Conservation (phyloP, 192 early-diverging fungal species). For the Entrophospora sp. region DNA sequence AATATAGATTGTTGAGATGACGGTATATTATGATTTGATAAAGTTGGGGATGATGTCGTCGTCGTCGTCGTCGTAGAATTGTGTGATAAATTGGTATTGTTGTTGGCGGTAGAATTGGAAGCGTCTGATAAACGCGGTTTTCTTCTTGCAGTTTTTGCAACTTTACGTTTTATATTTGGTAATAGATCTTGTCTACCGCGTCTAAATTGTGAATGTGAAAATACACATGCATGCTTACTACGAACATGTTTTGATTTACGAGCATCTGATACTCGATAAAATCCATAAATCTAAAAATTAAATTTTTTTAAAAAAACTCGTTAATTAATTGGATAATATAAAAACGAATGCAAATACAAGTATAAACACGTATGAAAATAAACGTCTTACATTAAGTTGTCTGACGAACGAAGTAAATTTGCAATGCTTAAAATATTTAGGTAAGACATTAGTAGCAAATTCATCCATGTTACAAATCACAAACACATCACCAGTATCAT, state of each 20-base stretch:
- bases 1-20: background rate
- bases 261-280: slow-evolving; percentile 40
- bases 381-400: slow-evolving; percentile 36
- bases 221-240: slow-evolving; percentile 34
- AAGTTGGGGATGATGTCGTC: background rate
- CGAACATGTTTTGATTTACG: slow-evolving; percentile 39
- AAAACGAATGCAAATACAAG: background rate
- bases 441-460: slow-evolving; percentile 36
- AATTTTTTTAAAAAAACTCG: background rate
- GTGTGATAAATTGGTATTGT: background rate
- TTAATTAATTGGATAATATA: background rate
- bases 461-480: slow-evolving; percentile 25
- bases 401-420: slow-evolving; percentile 43
- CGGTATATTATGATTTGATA: background rate
- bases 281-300: slow-evolving; percentile 35
- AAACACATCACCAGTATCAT: slow-evolving; percentile 17
- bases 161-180: slow-evolving; percentile 32
- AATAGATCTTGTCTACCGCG: slow-evolving; percentile 34
- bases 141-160: slow-evolving; percentile 25
- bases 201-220: slow-evolving; percentile 35
- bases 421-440: slow-evolving; percentile 40
- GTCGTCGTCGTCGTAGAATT: background rate
- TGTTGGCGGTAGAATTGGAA: background rate
- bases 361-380: background rate
- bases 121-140: background rate